Percentiles rank a stretch among this genome's conserved stretches.
Evolutionary conservation across 1,284 basidiomycete species (phyloP).

Genomic region (Microbotryum scabiosae): DNA sequence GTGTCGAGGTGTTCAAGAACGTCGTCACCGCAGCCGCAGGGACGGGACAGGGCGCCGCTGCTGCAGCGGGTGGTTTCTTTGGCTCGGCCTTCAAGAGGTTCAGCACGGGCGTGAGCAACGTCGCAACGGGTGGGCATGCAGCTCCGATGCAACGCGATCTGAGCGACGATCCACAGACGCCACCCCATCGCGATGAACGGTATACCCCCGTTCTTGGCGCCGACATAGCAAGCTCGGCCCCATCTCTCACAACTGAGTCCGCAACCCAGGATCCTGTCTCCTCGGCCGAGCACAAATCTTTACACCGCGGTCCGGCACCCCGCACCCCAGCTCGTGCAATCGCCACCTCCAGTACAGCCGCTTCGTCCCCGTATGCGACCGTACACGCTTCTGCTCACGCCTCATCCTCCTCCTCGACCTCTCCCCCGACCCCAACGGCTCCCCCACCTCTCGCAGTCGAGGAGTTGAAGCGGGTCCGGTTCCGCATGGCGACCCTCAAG

Average conservation of each 20-base stretch:
- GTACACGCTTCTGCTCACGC: background rate
- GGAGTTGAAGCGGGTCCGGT: slow-evolving; percentile 34
- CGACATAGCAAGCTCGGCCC: no score
- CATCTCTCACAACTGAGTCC: no score
- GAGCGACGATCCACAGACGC: no score
- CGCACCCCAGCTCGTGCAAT: background rate
- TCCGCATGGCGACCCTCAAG: slow-evolving; percentile 35
- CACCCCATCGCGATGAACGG: no score
- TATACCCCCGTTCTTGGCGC: no score
- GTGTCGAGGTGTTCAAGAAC: no score
- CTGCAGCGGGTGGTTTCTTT: slow-evolving; percentile 18
- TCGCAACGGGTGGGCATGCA: background rate
- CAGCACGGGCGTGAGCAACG: slow-evolving; percentile 10
- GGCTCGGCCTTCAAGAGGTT: slow-evolving; percentile 21
- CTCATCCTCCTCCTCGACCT: background rate
- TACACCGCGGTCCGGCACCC: background rate
- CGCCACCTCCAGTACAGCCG: background rate
- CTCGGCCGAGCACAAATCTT: no score
- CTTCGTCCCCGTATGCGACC: slow-evolving; percentile 6
- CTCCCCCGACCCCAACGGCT: background rate
- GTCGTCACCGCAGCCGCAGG: slow-evolving; percentile 3
- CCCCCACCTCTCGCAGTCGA: slow-evolving; percentile 26
- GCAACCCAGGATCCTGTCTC: no score
- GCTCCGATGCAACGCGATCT: background rate
- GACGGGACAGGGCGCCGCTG: slow-evolving; percentile 11